phyloP scores from a whole-genome alignment of 805 yeast species.

The Priceomyces medius region DNA sequence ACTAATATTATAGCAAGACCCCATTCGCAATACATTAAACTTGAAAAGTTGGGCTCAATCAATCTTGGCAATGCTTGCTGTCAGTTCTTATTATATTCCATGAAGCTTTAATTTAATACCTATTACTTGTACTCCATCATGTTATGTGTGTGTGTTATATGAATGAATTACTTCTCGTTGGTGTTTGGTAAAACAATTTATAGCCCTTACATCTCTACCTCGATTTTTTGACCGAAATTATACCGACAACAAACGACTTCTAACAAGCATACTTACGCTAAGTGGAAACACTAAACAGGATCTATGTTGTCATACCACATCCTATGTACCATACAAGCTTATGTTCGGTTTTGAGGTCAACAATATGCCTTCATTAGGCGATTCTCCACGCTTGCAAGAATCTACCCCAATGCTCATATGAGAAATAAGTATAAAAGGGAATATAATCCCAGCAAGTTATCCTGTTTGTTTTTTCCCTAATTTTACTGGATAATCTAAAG shows the following conservation, averaged over 20 bases:
- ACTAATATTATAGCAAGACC: no score
- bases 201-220: not conserved
- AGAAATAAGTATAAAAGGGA: not conserved
- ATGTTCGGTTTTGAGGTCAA: slow-evolving; percentile 1
- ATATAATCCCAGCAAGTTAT: not conserved
- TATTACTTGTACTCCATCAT: no score
- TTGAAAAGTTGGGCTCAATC: no score
- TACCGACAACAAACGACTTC: not conserved
- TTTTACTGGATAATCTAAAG: no score
- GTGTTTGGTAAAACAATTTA: not conserved
- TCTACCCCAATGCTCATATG: slow-evolving; percentile 1
- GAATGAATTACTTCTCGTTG: no score
- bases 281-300: not conserved
- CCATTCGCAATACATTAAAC: no score
- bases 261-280: not conserved
- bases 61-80: no score
- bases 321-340: slow-evolving; percentile 1
- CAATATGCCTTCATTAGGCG: not conserved
- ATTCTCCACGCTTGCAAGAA: not conserved
- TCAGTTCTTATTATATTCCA: no score
- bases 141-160: no score
- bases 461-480: no score
- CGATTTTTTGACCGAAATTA: not conserved
- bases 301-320: not conserved
- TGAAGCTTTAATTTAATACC: no score